Evolutionary conservation across 2,329 filamentous ascomycete genomes (phyloP).

Genomic region (Fusarium duplospermum): DNA sequence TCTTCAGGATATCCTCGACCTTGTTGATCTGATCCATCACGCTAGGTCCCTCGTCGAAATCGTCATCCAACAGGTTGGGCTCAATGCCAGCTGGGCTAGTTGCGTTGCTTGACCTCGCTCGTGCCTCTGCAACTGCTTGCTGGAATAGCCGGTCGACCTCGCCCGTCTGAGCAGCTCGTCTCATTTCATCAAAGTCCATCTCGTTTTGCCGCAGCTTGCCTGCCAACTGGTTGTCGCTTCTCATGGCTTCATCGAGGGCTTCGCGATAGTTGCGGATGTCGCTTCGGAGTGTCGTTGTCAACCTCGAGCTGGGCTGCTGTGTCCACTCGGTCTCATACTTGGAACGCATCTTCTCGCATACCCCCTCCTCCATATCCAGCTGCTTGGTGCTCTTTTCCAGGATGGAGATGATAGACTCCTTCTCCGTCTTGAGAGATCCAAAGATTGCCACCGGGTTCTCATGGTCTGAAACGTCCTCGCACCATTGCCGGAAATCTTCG

Average conservation of each 20-base stretch:
- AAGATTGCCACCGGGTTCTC: conserved; percentile 83
- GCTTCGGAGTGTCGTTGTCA: conserved; percentile 87
- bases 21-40: conserved; percentile 89
- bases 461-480: conserved; percentile 89
- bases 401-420: conserved; percentile 76
- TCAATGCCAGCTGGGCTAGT: conserved; percentile 72
- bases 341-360: conserved; percentile 98
- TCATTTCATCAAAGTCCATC: conserved; percentile 94
- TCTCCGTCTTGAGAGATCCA: conserved; percentile 81
- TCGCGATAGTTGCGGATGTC: conserved; percentile 91
- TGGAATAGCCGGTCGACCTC: conserved; percentile 92
- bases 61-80: conserved; percentile 87
- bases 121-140: conserved; percentile 82
- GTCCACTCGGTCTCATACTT: conserved; percentile 98
- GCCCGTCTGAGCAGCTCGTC: conserved; percentile 84
- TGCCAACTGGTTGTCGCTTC: conserved; percentile 86
- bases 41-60: conserved; percentile 84
- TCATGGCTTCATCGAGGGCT: conserved; percentile 88
- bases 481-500: conserved; percentile 93
- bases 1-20: conserved; percentile 92
- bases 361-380: conserved; percentile 95
- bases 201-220: conserved; percentile 88
- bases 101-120: conserved; percentile 71
- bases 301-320: conserved; percentile 90
- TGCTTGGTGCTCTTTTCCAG: conserved; percentile 88